Evolutionary conservation across 2,329 filamentous ascomycete species (phyloP), one percentile per base, ranked within the genome.

Genomic region (Fusarium albidum): DNA sequence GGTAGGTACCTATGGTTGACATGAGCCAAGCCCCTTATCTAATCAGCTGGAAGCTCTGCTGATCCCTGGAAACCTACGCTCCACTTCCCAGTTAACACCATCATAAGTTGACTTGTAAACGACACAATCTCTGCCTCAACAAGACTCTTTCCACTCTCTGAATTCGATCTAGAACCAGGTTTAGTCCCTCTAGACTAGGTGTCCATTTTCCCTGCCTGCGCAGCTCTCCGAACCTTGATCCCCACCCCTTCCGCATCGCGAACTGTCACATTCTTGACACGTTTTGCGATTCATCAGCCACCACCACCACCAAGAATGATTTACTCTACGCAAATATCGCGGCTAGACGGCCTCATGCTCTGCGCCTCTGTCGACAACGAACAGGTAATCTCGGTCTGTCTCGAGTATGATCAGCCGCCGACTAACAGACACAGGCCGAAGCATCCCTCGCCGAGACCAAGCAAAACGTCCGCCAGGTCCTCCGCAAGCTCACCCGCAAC

Each of bases 331-430:
- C 91, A 96, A 78, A 96, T 99, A 78, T 89, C 92, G 63, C 85
- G 95, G 75, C 84, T 98, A 44, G 95, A 98, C 77, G 94, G 94
- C 82, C 85, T 98, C 63, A 93, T 96, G 82, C 85, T 99, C 65
- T 94, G 92, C 71, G 94, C 94, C 55, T 96, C 93, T 3, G 91
- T 96, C 68, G 95, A 98, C 75, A 92, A 97, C 73, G 90, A 92
- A 69, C 86, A 90, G 78, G 87, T 89, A 69, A n/a, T n/a, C n/a
- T n/a, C n/a, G n/a, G n/a, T n/a, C n/a, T n/a, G n/a, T n/a, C n/a
- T n/a, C n/a, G n/a, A n/a, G n/a, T n/a, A n/a, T n/a, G n/a, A n/a
- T n/a, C n/a, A n/a, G n/a, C n/a, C n/a, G n/a, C n/a, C n/a, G n/a
- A n/a, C n/a, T n/a, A n/a, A n/a, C n/a, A n/a, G n/a, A n/a, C n/a